Percentiles rank a stretch among this genome's conserved stretches.
Evolutionary conservation across 345 rosid genomes (phyloP).

Genomic region (Gossypium ekmanianum): DNA sequence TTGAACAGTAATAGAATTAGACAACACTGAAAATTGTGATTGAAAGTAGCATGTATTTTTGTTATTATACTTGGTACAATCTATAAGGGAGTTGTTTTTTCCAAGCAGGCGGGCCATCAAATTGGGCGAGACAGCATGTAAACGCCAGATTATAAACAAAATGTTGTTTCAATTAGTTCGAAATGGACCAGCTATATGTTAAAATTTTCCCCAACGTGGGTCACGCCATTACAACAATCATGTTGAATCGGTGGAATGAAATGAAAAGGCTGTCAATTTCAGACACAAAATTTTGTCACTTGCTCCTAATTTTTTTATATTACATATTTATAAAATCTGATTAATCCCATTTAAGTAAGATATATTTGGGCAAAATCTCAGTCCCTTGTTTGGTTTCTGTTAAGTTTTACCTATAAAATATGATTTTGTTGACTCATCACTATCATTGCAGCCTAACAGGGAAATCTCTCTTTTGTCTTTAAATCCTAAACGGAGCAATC

Average conservation of each 20-base stretch:
- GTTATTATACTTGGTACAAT: background rate
- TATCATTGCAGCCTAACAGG: conserved; percentile 7
- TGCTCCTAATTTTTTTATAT: background rate
- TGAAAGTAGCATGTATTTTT: background rate
- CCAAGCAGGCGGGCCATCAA: background rate
- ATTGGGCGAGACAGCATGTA: background rate
- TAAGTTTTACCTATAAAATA: background rate
- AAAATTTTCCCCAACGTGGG: conserved; percentile 4
- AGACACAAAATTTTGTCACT: background rate
- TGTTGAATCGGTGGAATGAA: background rate
- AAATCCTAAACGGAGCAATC: background rate
- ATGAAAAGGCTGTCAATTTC: background rate
- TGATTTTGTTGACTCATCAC: conserved; percentile 10
- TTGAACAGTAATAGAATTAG: background rate
- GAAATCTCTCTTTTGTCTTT: conserved; percentile 5
- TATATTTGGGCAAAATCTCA: background rate
- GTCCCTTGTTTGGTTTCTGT: background rate
- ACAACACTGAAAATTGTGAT: background rate
- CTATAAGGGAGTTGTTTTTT: background rate
- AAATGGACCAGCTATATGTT: background rate
- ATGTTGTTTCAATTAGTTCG: background rate
- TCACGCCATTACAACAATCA: background rate
- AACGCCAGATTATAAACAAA: background rate
- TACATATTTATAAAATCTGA: background rate
- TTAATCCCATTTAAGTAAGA: background rate